Evolutionary conservation across 257 asterid species (phyloP).

Genomic region (Agastache rugosa): DNA sequence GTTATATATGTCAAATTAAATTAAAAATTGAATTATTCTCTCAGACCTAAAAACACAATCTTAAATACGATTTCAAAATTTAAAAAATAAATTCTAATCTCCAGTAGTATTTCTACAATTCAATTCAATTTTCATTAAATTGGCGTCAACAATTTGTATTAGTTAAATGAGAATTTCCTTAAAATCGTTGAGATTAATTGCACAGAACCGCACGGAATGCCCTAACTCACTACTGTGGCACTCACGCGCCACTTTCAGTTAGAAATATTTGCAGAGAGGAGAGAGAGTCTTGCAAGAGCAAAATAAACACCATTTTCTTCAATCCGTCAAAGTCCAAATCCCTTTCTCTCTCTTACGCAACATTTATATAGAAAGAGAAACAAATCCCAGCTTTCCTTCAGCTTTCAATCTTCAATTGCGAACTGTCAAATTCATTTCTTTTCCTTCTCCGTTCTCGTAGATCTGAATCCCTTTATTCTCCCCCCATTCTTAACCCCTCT

Average conservation of each 20-base stretch:
- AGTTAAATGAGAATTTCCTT: background rate
- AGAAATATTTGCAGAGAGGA: slow-evolving; percentile 25
- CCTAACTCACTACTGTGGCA: slow-evolving; percentile 7
- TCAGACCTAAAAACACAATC: too few species aligned
- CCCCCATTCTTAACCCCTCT: slow-evolving; percentile 30
- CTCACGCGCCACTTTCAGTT: slow-evolving; percentile 40
- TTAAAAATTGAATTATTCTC: too few species aligned
- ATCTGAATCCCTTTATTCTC: slow-evolving; percentile 42
- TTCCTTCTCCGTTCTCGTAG: slow-evolving; percentile 29
- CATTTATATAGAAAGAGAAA: slow-evolving; percentile 10
- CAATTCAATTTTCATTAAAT: background rate
- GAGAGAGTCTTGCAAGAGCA: slow-evolving; percentile 4
- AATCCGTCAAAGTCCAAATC: slow-evolving; percentile 35
- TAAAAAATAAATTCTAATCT: too few species aligned
- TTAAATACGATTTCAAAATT: too few species aligned
- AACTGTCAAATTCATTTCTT: slow-evolving; percentile 41
- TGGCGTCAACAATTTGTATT: background rate
- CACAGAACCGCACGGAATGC: slow-evolving; percentile 37
- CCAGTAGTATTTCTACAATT: background rate
- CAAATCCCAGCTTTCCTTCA: slow-evolving; percentile 30
- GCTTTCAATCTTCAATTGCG: slow-evolving; percentile 37
- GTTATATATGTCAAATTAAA: too few species aligned
- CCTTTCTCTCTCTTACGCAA: slow-evolving; percentile 31
- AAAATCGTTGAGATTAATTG: slow-evolving; percentile 8
- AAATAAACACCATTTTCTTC: slow-evolving; percentile 31